Evolutionary conservation across 331 rosid genomes (phyloP).

Genomic region (Dryas integrifolia): DNA sequence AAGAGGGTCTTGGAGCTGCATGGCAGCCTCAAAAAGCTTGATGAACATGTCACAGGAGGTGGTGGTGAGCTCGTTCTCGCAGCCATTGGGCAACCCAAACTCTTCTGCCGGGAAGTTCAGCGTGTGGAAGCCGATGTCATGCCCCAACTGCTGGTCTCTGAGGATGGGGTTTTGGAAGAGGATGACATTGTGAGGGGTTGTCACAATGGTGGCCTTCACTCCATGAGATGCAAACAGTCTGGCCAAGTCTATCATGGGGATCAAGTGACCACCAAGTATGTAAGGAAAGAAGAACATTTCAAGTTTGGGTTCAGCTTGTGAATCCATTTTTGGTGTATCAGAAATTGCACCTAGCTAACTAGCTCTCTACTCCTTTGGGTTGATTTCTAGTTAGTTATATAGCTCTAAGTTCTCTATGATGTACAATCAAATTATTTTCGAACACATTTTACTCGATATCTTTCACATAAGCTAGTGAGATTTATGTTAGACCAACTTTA

Average conservation of each 20-base stretch:
- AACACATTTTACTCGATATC: too few relatives aligned
- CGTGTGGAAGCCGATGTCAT: constrained; percentile 29
- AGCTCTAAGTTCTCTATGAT: not conserved
- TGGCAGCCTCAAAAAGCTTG: constrained; percentile 35
- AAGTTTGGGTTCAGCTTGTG: constrained; percentile 22
- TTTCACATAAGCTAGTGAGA: too few relatives aligned
- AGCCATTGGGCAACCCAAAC: constrained; percentile 28
- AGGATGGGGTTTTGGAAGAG: constrained; percentile 40
- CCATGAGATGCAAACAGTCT: constrained; percentile 58
- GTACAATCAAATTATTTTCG: too few relatives aligned
- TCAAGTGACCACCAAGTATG: constrained; percentile 53
- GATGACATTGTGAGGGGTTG: constrained; percentile 33
- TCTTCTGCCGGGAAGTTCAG: constrained; percentile 25
- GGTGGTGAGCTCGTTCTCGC: constrained; percentile 26
- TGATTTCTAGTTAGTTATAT: not conserved
- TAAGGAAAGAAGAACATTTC: constrained; percentile 52
- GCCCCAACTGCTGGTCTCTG: constrained; percentile 39
- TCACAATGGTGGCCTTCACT: constrained; percentile 44
- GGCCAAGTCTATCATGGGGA: constrained; percentile 69
- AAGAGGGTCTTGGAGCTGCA: constrained; percentile 45
- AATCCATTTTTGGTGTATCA: constrained; percentile 11
- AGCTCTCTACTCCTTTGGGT: not conserved
- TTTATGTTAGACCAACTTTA: not conserved
- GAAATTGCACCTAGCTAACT: not conserved
- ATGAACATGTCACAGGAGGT: constrained; percentile 39